Percentiles rank a stretch among this genome's conserved stretches.
These are phyloP conservation scores for Penicillium bialowiezense DNA, from an alignment of 495 filamentous ascomycete species.

Conservation along the genomic window DNA sequence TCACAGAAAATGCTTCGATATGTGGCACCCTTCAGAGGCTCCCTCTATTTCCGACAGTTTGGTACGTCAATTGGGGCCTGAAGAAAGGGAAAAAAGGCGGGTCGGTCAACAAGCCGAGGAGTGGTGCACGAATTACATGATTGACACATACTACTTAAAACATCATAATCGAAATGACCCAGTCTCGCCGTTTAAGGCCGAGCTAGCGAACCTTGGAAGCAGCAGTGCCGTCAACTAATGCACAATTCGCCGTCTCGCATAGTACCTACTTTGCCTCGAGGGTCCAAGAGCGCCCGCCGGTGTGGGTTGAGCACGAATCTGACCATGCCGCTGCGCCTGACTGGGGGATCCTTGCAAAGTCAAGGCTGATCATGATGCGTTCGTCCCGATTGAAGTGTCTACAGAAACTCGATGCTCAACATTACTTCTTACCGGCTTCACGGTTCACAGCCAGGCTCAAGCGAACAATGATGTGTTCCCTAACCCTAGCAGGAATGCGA, in stretches of 20 bases:
- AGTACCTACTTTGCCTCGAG: constrained; percentile 19
- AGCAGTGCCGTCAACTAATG: constrained; percentile 23
- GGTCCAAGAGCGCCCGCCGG: constrained; percentile 27
- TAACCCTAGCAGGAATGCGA: too few species aligned
- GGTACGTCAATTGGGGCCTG: constrained; percentile 9
- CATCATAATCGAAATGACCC: constrained; percentile 18
- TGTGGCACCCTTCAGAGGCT: constrained; percentile 1
- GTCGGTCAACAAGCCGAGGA: constrained; percentile 20
- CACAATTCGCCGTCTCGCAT: constrained; percentile 18
- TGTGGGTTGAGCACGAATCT: constrained; percentile 22
- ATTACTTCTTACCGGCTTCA: background rate
- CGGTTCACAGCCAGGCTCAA: background rate
- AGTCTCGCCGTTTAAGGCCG: constrained; percentile 17
- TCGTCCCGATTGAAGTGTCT: constrained; percentile 10
- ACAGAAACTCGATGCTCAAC: constrained; percentile 9
- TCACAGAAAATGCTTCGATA: constrained; percentile 7
- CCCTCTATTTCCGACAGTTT: constrained; percentile 4
- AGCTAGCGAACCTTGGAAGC: constrained; percentile 22
- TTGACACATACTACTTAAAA: constrained; percentile 10
- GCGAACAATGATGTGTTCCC: constrained; percentile 5
- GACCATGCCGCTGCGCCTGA: constrained; percentile 11
- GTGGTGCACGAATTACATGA: constrained; percentile 17
- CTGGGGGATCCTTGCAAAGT: background rate
- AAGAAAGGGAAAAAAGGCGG: constrained; percentile 16
- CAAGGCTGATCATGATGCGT: constrained; percentile 3